Evolutionary conservation across 106 monocot species (phyloP), one percentile per base, ranked within the genome.

Genomic region (Phalaenopsis aphrodite): DNA sequence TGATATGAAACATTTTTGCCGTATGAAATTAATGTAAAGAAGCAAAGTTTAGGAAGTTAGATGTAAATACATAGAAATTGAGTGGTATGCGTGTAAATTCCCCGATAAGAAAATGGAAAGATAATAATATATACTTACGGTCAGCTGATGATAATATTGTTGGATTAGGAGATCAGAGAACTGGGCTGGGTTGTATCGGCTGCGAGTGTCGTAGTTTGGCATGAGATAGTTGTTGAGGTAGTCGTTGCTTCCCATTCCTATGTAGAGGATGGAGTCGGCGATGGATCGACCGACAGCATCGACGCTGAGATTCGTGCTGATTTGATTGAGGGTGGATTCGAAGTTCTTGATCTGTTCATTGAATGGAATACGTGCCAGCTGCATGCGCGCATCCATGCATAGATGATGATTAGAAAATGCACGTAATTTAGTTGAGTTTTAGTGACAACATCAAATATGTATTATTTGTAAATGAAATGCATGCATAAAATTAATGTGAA

Each of bases 201-300:
- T 87, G 48, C 90, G 82, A 56, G 94, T 90, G 87, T 86, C 65
- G 79, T 92, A 93, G 84, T 92, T 89, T 21, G 96, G 94, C 82
- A 89, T 64, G 41, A 97, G 90, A 77, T 97, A 97, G 90, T 97
- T 94, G 86, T 97, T 97, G 39, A 94, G 87, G 87, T 92, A 94
- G 87, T 94, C 96, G 61, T 97, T 97, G 90, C 94, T 94, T 8
- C 96, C 96, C 88, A 94, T 90, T 39, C 92, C 92, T 8, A 97
- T 78, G 79, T 89, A 94, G 87, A 92, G 90, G 80, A 97, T 75
- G 85, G 86, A 90, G 56, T 80, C 81, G 0, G 81, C 69, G 5
- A 94, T 77, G 49, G 90, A 80, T 2, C 77, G 24, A 19, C 85
- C 78, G 16, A 88, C 85, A 1, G 65, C 72, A 7, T 82, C 88